Evolutionary conservation across 2,329 filamentous ascomycete genomes (phyloP).

Genomic region (Fusarium pininemorale): DNA sequence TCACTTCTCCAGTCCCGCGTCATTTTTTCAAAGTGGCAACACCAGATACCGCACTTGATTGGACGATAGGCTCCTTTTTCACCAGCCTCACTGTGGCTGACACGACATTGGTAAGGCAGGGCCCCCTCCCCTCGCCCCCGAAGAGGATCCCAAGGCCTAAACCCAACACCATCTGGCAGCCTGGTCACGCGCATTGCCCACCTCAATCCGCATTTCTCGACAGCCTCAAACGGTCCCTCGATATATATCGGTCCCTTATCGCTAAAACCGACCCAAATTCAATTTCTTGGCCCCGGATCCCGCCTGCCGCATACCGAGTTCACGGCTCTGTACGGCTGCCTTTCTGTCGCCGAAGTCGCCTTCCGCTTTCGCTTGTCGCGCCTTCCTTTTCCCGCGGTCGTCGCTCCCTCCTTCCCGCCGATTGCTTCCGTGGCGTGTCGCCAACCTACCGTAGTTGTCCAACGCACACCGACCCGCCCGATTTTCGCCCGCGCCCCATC

Average conservation of each 20-base stretch:
- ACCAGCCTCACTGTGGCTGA: slow-evolving; percentile 42
- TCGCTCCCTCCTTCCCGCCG: slow-evolving; percentile 32
- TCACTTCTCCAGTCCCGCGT: slow-evolving; percentile 30
- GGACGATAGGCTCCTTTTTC: slow-evolving; percentile 7
- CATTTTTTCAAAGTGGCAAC: slow-evolving; percentile 36
- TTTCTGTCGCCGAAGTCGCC: slow-evolving; percentile 25
- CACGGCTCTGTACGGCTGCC: slow-evolving; percentile 11
- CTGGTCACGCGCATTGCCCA: slow-evolving; percentile 52
- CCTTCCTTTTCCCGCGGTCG: slow-evolving; percentile 30
- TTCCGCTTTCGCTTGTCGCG: slow-evolving; percentile 27
- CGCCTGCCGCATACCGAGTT: slow-evolving; percentile 23
- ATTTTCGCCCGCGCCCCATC: slow-evolving; percentile 25
- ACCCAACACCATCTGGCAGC: slow-evolving; percentile 46
- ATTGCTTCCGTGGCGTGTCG: slow-evolving; percentile 41
- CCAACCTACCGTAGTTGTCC: slow-evolving; percentile 24
- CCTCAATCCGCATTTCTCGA: slow-evolving; percentile 46
- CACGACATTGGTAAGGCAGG: slow-evolving; percentile 28
- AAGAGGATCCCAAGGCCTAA: slow-evolving; percentile 38
- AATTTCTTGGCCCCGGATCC: slow-evolving; percentile 24
- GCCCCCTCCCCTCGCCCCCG: slow-evolving; percentile 30
- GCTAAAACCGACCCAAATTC: slow-evolving; percentile 13
- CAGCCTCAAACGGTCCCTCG: slow-evolving; percentile 45
- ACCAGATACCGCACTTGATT: slow-evolving; percentile 7
- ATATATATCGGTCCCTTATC: slow-evolving; percentile 37
- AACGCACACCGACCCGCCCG: slow-evolving; percentile 33